Evolutionary conservation across 352 stramenopile species (phyloP).

Genomic region (Thalassiosira mediterranea): DNA sequence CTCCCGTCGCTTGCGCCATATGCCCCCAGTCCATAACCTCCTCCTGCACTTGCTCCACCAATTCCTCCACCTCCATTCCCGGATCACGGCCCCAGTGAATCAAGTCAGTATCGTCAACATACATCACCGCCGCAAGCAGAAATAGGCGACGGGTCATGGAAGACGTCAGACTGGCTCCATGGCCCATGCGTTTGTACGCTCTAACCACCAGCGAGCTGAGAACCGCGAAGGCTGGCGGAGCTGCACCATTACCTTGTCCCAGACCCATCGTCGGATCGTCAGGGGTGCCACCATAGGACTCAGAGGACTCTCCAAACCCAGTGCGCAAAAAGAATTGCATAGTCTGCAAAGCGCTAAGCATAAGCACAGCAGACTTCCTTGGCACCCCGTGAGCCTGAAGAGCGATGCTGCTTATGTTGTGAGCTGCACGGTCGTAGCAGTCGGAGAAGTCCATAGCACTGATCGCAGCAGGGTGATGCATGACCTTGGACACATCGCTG

Average conservation of each 20-base stretch:
- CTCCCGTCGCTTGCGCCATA: constrained; percentile 21
- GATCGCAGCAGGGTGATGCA: constrained; percentile 11
- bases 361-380: constrained; percentile 3
- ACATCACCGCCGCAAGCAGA: constrained; percentile 13
- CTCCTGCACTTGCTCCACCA: constrained; percentile 1
- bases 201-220: constrained; percentile 15
- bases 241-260: constrained; percentile 17
- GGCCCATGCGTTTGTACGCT: constrained; percentile 17
- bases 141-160: not conserved
- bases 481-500: not conserved
- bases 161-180: constrained; percentile 6
- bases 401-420: not conserved
- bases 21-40: not conserved
- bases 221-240: constrained; percentile 9
- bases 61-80: not conserved
- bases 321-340: constrained; percentile 3
- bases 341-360: constrained; percentile 4
- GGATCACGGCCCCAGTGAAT: not conserved
- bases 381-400: constrained; percentile 2
- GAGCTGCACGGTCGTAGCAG: not conserved
- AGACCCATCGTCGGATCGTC: constrained; percentile 14
- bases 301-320: not conserved
- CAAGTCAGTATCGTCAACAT: constrained; percentile 13
- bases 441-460: not conserved
- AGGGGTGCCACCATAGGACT: constrained; percentile 11